Base-by-base conservation (phyloP, 2,329 filamentous ascomycete species). In the Arthroderma sp. region DNA sequence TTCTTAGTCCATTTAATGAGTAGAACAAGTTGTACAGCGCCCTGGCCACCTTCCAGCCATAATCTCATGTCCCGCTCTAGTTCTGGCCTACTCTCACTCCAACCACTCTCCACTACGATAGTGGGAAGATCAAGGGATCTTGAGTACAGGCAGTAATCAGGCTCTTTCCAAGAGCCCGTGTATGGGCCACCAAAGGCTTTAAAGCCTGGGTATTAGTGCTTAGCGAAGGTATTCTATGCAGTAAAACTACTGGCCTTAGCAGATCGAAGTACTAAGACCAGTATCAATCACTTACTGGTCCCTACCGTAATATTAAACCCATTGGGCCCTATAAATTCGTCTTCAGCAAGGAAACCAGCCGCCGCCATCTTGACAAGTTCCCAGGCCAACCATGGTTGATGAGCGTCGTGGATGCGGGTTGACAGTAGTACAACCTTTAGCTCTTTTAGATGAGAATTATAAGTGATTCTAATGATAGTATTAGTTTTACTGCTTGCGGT, bases 121-220 rank as follows among this genome's bases (percentile, higher is more conserved):
- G 34, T 38, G 27, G 42, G 42, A 6, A 34, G 34, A 6, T 8
- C 7, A 1, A n/a, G 29, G 34, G 38, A 6, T 29, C 44, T 40
- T 22, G 40, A 10, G 31, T 29, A 34, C 10, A 52, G n/a, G 30
- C 33, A 44, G 32, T 47, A 40, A 38, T 49, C 50, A n/a, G 49
- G 46, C 37, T 52, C 44, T 32, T 52, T 52, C 15, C 44, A 36
- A 10, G 50, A 52, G 22, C 38, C 32, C 10, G 37, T 31, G 45
- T 50, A 50, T 22, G 48, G 50, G 1, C 15, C 15, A 22, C 15
- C 15, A 22, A 22, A 22, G 15, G 15, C 15, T 22, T 22, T 22
- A 22, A 22, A 22, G 15, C 2, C 15, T 22, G 15, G 15, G 15
- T 22, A 22, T 1, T 3, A 22, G 15, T 22, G 15, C 15, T 22